Evolutionary conservation across 371 early-diverging fungal species (phyloP).

Genomic region (Syncephalis fuscata): DNA sequence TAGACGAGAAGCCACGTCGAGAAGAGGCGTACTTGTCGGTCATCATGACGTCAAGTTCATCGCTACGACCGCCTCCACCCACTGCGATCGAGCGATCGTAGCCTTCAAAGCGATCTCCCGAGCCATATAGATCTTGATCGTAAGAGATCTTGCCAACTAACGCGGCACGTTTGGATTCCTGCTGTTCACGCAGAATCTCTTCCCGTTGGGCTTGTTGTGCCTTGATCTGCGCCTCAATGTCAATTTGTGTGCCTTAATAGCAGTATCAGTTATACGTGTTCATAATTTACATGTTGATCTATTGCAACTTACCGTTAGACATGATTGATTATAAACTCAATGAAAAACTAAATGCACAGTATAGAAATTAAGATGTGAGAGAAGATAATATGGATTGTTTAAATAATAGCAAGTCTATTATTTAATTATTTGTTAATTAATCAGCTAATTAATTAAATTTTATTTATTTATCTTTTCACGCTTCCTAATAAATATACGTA

Average conservation of each 20-base stretch:
- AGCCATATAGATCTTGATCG: slow-evolving; percentile 66
- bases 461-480: background rate
- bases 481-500: no score
- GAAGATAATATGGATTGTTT: no score
- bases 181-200: slow-evolving; percentile 10
- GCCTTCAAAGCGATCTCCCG: slow-evolving; percentile 43
- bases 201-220: slow-evolving; percentile 15
- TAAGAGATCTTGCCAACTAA: slow-evolving; percentile 37
- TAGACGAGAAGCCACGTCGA: slow-evolving; percentile 18
- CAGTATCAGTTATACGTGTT: no score
- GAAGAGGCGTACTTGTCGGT: slow-evolving; percentile 21
- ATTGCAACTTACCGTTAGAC: no score
- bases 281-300: no score
- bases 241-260: slow-evolving; percentile 4
- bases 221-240: slow-evolving; percentile 18
- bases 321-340: no score
- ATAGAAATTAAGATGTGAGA: no score
- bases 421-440: no score
- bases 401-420: no score
- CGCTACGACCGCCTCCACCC: slow-evolving; percentile 6
- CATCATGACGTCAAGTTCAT: slow-evolving; percentile 17
- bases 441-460: no score
- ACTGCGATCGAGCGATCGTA: slow-evolving; percentile 50
- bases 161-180: slow-evolving; percentile 25
- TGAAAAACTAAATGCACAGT: no score